Evolutionary conservation across 371 early-diverging fungal species (phyloP), one percentile per base, ranked within the genome.

Genomic region (Entomophthora muscae): DNA sequence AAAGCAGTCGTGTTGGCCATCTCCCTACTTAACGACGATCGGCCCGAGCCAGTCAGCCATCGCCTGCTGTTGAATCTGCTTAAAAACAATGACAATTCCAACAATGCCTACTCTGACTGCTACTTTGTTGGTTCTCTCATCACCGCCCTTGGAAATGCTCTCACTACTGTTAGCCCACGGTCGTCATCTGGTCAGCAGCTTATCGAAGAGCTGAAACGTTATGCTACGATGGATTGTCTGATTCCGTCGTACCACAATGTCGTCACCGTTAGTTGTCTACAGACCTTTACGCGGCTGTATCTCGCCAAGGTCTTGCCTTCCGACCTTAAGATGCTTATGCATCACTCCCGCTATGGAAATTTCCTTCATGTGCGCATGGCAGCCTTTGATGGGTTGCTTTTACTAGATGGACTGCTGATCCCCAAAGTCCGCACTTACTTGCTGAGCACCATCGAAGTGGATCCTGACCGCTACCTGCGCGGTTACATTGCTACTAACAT

Each of bases 61-160:
- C 17, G 27, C 17, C 27, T 62, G 10, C 65, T 96, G 32, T 64
- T 91, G 64, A 82, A 86, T 32, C 74, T 93, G 13, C 73, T 94
- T 33, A 77, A 80, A 52, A 89, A 84, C 72, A 95, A 94, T 69
- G 95, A 96, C 72, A 95, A 96, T 67, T 81, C 88, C 32, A 84
- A 85, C 32, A 96, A 95, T 67, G 58, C 79, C 71, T 91, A 81
- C 63, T 84, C 91, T 1, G 95, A 95, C 65, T 75, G 81, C 57
- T 88, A 85, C 64, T 93, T 86, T 63, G 70, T 93, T 32, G 74
- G 85, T 17, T 74, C 81, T 0, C 66, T 93, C 29, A 80, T 93
- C 29, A 77, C 78, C 1, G 78, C 89, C 0, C 70, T 91, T 22
- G 85, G 84, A 1, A 79, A 88, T 67, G 69, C 87, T 0, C 70